phyloP scores from a whole-genome alignment of 2,329 filamentous ascomycete species.

The Colletotrichum somersetense region DNA sequence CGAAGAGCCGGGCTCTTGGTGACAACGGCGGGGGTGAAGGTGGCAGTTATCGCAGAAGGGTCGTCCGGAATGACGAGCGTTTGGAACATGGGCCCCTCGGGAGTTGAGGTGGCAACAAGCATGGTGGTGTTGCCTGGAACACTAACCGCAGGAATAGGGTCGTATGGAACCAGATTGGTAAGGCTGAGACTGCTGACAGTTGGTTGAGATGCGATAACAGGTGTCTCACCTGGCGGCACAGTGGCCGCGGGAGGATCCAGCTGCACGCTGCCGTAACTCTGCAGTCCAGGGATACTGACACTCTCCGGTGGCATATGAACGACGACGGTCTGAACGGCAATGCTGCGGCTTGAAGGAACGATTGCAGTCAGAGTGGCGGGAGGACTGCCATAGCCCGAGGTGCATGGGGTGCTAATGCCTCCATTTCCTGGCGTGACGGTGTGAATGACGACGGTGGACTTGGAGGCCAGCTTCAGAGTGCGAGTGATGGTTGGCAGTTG shows the following conservation, averaged over 20 bases:
- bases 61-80: constrained; percentile 28
- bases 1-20: constrained; percentile 28
- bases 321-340: constrained; percentile 29
- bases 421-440: neutral
- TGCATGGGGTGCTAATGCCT: constrained; percentile 1
- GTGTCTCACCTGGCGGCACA: neutral
- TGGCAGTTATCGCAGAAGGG: constrained; percentile 12
- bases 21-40: constrained; percentile 22
- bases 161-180: constrained; percentile 26
- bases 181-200: neutral
- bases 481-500: constrained; percentile 35
- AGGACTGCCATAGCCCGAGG: neutral
- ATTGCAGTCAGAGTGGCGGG: neutral
- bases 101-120: constrained; percentile 6
- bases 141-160: neutral
- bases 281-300: neutral
- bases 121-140: constrained; percentile 15
- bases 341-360: neutral
- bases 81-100: constrained; percentile 26
- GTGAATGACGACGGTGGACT: constrained; percentile 23
- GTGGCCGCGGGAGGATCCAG: constrained; percentile 19
- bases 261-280: constrained; percentile 21
- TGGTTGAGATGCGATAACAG: neutral
- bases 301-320: constrained; percentile 26
- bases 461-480: constrained; percentile 26